Conservation (phyloP, 164 flowering plant genomes). For the Cinnamomum micranthum region DNA sequence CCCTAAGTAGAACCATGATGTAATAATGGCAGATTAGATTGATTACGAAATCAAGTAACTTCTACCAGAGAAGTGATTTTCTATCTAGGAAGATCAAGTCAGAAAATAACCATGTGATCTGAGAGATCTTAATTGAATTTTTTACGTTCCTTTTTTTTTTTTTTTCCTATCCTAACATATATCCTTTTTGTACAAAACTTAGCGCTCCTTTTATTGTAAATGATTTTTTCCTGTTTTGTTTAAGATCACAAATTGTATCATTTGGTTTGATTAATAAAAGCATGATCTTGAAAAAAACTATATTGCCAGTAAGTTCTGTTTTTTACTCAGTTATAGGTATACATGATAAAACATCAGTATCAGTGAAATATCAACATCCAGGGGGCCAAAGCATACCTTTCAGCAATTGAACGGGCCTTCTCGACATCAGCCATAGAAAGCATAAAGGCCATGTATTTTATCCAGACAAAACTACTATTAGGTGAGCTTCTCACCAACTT, state of each 20-base stretch:
- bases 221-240: too few species aligned
- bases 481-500: conserved; percentile 85
- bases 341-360: too few species aligned
- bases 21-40: too few species aligned
- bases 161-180: neutral
- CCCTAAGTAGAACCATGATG: too few species aligned
- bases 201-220: too few species aligned
- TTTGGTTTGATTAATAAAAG: neutral
- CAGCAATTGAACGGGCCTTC: conserved; percentile 88
- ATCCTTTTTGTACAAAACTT: too few species aligned
- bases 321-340: neutral
- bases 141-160: neutral
- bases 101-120: neutral
- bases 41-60: too few species aligned
- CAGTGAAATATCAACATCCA: neutral
- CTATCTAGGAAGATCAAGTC: neutral
- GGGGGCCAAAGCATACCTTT: conserved; percentile 50
- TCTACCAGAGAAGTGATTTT: too few species aligned
- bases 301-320: neutral
- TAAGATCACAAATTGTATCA: too few species aligned
- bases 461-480: conserved; percentile 87
- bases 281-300: neutral
- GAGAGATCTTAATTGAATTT: neutral
- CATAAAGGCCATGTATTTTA: conserved; percentile 80
- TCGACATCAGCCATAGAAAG: conserved; percentile 66